These are phyloP conservation scores for Saccharomyces kudriavzevii DNA, from an alignment of 805 yeast species.

Conservation along the genomic window DNA sequence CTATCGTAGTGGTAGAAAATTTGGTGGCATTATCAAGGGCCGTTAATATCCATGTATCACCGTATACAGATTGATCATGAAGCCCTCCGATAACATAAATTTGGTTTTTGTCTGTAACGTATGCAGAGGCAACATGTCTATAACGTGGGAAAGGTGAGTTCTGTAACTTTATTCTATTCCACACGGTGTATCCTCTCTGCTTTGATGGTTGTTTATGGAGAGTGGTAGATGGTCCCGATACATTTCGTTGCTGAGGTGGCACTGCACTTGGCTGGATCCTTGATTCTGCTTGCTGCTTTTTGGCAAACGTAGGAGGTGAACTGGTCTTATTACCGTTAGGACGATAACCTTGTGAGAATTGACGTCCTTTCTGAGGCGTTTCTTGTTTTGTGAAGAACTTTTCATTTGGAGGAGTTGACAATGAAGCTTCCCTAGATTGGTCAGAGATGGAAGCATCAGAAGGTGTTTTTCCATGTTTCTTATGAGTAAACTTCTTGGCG, in stretches of 20 bases:
- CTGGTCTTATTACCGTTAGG: not conserved
- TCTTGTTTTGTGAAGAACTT: not conserved
- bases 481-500: not conserved
- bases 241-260: slow-evolving; percentile 25
- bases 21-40: slow-evolving; percentile 32
- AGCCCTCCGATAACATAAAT: slow-evolving; percentile 91
- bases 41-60: slow-evolving; percentile 87
- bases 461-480: not conserved
- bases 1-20: slow-evolving; percentile 43
- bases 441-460: not conserved
- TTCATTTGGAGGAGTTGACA: not conserved
- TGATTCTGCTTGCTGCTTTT: not conserved
- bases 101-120: slow-evolving; percentile 72
- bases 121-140: slow-evolving; percentile 78
- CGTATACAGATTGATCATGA: slow-evolving; percentile 84
- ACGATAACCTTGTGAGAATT: not conserved
- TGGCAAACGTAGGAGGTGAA: not conserved
- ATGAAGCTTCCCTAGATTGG: not conserved
- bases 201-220: slow-evolving; percentile 7
- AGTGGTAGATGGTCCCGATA: slow-evolving; percentile 24
- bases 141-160: slow-evolving; percentile 91
- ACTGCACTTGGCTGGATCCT: slow-evolving; percentile 22
- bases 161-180: slow-evolving; percentile 55
- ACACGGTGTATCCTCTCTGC: slow-evolving; percentile 40
- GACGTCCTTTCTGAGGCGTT: not conserved